These are phyloP conservation scores for Metschnikowia reukaufii DNA, from an alignment of 805 yeast genomes.

Conservation along the genomic window DNA sequence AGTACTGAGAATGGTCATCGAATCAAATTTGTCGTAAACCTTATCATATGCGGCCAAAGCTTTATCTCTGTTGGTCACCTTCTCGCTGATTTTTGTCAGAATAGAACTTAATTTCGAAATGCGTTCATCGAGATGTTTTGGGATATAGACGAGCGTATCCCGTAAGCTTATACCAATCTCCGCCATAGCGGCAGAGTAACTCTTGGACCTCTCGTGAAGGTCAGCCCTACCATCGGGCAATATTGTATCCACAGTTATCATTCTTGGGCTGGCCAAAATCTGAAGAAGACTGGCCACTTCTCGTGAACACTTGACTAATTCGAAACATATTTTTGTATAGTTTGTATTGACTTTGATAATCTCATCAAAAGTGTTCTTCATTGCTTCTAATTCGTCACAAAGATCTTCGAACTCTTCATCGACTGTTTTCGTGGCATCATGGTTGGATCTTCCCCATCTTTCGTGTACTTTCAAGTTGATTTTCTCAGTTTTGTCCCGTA, in stretches of 20 bases:
- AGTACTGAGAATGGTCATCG: constrained; percentile 33
- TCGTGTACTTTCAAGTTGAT: constrained; percentile 11
- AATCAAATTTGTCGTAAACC: constrained; percentile 29
- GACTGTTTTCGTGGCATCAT: constrained; percentile 22
- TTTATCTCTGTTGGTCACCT: constrained; percentile 29
- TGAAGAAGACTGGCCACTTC: constrained; percentile 26
- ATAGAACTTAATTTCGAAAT: constrained; percentile 17
- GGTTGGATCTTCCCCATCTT: constrained; percentile 9
- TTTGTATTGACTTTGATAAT: constrained; percentile 11
- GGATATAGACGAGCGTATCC: constrained; percentile 12
- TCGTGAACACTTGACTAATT: constrained; percentile 20
- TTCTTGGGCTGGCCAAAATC: constrained; percentile 14
- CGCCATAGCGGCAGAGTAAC: constrained; percentile 20
- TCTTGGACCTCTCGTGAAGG: constrained; percentile 23
- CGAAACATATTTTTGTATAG: constrained; percentile 11
- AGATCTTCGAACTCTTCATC: constrained; percentile 41
- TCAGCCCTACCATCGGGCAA: not conserved
- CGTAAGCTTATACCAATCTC: constrained; percentile 15
- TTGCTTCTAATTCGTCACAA: constrained; percentile 21
- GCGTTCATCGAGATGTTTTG: constrained; percentile 16
- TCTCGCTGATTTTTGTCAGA: constrained; percentile 27
- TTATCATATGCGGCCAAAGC: constrained; percentile 41
- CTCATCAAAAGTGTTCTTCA: constrained; percentile 12
- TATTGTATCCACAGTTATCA: not conserved
- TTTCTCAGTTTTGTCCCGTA: constrained; percentile 7